Evolutionary conservation across 2,329 filamentous ascomycete species (phyloP).

Genomic region (Paecilomyces dactylethromorphus): DNA sequence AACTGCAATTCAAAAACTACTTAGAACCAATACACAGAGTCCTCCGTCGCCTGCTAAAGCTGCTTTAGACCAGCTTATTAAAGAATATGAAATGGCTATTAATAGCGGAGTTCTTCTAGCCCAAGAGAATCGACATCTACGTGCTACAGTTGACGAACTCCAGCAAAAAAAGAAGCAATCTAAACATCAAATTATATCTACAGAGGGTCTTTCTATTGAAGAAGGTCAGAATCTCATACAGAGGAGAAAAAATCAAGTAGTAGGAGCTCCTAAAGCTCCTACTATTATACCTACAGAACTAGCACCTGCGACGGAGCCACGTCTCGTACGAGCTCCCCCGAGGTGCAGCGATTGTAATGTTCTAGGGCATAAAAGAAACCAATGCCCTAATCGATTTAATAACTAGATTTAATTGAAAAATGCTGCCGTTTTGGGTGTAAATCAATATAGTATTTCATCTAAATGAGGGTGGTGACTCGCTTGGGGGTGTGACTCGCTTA

Average conservation of each 20-base stretch:
- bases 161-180: background rate
- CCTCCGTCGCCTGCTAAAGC: background rate
- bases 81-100: conserved; percentile 10
- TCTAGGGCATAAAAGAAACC: background rate
- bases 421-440: no score
- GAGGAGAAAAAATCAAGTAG: background rate
- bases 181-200: background rate
- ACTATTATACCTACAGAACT: background rate
- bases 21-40: conserved; percentile 1
- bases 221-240: background rate
- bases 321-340: background rate
- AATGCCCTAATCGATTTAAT: background rate
- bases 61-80: conserved; percentile 7
- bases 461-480: no score
- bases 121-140: conserved; percentile 5
- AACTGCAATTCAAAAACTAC: conserved; percentile 1
- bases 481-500: no score
- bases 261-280: background rate
- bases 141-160: background rate
- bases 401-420: no score
- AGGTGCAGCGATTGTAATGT: background rate
- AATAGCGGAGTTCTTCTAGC: conserved; percentile 7
- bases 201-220: conserved; percentile 1
- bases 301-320: background rate
- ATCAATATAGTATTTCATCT: no score